Evolutionary conservation across 495 filamentous ascomycete genomes (phyloP).

Genomic region (Penicillium chermesinum): DNA sequence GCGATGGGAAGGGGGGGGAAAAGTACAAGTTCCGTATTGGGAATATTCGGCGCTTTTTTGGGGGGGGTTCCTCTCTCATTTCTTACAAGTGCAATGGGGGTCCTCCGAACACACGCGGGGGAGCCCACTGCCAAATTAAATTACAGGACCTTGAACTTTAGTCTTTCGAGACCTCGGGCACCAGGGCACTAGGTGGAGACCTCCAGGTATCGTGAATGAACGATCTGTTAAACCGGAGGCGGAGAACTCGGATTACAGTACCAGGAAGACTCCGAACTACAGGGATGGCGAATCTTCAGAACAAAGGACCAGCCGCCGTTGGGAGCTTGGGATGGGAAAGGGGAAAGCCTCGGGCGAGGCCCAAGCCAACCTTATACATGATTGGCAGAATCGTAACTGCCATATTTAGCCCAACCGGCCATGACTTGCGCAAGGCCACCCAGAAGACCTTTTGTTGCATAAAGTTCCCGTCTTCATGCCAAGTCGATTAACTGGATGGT

Average conservation of each 20-base stretch:
- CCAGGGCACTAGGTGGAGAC: no score
- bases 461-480: no score
- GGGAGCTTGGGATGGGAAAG: conserved; percentile 7
- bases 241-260: background rate
- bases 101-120: conserved; percentile 3
- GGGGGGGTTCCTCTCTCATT: background rate
- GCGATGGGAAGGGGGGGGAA: no score
- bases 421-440: no score
- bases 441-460: no score
- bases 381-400: no score
- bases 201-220: no score
- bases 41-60: background rate
- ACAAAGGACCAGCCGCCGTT: conserved; percentile 4
- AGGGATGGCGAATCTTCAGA: background rate
- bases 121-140: conserved; percentile 5
- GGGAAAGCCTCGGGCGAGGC: no score
- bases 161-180: background rate
- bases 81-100: conserved; percentile 7
- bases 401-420: no score
- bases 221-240: no score
- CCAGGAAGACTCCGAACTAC: background rate
- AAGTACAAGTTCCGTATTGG: conserved; percentile 1
- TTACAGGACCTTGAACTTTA: conserved; percentile 1
- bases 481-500: no score
- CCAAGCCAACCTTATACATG: no score